phyloP scores from a whole-genome alignment of 2,329 filamentous ascomycete genomes.

The Teratosphaeria zuluensis region DNA sequence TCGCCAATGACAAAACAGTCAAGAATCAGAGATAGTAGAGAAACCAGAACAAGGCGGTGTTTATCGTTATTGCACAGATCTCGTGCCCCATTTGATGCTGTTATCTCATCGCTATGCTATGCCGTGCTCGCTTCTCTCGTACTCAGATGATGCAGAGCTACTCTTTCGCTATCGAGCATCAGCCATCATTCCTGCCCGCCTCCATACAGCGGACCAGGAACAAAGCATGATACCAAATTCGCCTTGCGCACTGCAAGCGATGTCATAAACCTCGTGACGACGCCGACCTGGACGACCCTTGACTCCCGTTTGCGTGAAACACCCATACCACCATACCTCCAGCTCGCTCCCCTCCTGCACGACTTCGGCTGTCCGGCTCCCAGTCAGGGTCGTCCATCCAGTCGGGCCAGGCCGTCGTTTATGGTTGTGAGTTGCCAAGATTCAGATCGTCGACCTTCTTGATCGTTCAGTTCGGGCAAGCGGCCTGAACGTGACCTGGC shows the following conservation, averaged over 20 bases:
- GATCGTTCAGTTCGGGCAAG: slow-evolving; percentile 68
- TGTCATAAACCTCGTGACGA: not conserved
- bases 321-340: not conserved
- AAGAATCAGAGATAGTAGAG: too few relatives aligned
- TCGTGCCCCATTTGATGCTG: not conserved
- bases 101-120: not conserved
- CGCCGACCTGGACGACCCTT: slow-evolving; percentile 4
- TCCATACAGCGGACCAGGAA: not conserved
- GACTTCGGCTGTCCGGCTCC: slow-evolving; percentile 17
- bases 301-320: not conserved
- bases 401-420: slow-evolving; percentile 19
- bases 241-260: not conserved
- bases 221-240: not conserved
- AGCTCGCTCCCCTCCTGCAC: slow-evolving; percentile 5
- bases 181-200: not conserved
- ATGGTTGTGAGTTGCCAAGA: slow-evolving; percentile 11
- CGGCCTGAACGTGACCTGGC: slow-evolving; percentile 82
- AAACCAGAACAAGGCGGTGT: too few relatives aligned
- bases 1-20: too few relatives aligned
- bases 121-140: not conserved
- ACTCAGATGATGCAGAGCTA: not conserved
- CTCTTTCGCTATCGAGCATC: not conserved
- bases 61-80: not conserved
- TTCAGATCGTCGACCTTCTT: slow-evolving; percentile 9
- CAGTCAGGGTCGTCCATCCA: slow-evolving; percentile 22